Conservation (phyloP, 306 rosid genomes). For the Cicer arietinum region DNA sequence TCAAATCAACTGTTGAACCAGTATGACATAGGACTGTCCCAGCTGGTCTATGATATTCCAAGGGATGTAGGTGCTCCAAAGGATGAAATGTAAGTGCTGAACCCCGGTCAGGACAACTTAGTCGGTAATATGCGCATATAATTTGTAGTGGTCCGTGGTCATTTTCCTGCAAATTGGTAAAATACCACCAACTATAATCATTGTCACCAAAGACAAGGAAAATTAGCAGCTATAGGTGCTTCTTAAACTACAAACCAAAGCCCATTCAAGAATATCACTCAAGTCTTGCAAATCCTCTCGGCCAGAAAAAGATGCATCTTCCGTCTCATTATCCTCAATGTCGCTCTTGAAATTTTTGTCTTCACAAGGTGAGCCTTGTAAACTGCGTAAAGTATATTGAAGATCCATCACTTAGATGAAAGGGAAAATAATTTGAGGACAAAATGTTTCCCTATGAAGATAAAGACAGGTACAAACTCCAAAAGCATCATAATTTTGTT, state of each 20-base stretch:
- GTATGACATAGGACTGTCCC: slow-evolving; percentile 52
- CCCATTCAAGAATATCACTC: slow-evolving; percentile 89
- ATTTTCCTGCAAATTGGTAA: slow-evolving; percentile 64
- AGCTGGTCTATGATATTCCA: slow-evolving; percentile 58
- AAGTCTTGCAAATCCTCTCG: slow-evolving; percentile 88
- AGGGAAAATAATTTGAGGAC: slow-evolving; percentile 31
- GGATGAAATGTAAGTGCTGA: slow-evolving; percentile 75
- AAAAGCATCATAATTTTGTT: slow-evolving; percentile 3
- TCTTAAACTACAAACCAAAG: slow-evolving; percentile 68
- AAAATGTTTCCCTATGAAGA: neutral
- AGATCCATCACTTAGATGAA: slow-evolving; percentile 35
- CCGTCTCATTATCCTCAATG: slow-evolving; percentile 83
- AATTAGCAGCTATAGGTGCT: slow-evolving; percentile 27
- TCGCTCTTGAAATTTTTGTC: slow-evolving; percentile 87
- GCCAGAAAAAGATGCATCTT: slow-evolving; percentile 89
- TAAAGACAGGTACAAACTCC: slow-evolving; percentile 4
- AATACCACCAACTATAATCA: slow-evolving; percentile 35
- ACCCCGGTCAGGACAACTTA: slow-evolving; percentile 70
- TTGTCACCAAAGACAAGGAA: slow-evolving; percentile 24
- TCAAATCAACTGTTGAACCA: slow-evolving; percentile 69
- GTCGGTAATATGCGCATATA: slow-evolving; percentile 70
- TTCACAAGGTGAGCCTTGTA: slow-evolving; percentile 94
- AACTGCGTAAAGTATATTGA: slow-evolving; percentile 60
- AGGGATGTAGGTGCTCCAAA: slow-evolving; percentile 58
- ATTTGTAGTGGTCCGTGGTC: slow-evolving; percentile 80